Conservation (phyloP, 768 basidiomycete genomes). For the Xerocomellus chrysenteron region DNA sequence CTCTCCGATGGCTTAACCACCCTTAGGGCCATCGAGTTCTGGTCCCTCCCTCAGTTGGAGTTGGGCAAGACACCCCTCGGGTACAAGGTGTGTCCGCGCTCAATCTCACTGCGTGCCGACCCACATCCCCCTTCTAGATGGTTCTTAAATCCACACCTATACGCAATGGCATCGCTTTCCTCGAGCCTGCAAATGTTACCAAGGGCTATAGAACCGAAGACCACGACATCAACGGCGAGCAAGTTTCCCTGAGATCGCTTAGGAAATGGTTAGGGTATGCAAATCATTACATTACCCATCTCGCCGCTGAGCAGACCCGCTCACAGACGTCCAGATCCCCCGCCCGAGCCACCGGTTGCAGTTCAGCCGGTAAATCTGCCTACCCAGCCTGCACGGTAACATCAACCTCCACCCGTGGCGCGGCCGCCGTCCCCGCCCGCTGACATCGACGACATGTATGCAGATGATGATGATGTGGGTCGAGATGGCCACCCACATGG, state of each 20-base stretch:
- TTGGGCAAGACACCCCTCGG: slow-evolving; percentile 80
- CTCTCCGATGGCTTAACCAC: slow-evolving; percentile 74
- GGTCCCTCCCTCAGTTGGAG: slow-evolving; percentile 57
- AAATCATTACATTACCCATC: not conserved
- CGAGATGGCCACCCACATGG: slow-evolving; percentile 23
- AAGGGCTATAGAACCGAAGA: slow-evolving; percentile 66
- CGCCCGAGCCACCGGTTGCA: slow-evolving; percentile 8
- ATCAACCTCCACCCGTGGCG: slow-evolving; percentile 6
- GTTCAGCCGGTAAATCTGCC: slow-evolving; percentile 9
- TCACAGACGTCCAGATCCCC: slow-evolving; percentile 28
- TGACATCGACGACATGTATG: slow-evolving; percentile 25
- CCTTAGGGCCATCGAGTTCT: slow-evolving; percentile 79
- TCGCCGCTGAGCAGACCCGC: not conserved
- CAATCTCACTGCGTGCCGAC: not conserved
- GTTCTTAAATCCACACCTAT: slow-evolving; percentile 67
- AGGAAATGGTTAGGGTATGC: slow-evolving; percentile 66
- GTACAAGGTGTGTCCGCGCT: slow-evolving; percentile 60
- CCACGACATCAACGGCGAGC: slow-evolving; percentile 55
- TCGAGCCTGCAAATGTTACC: slow-evolving; percentile 66
- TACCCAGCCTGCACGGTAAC: slow-evolving; percentile 16
- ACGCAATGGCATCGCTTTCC: slow-evolving; percentile 69
- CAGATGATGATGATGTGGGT: slow-evolving; percentile 30
- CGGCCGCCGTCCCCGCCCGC: slow-evolving; percentile 12
- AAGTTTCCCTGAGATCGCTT: slow-evolving; percentile 61
- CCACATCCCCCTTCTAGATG: slow-evolving; percentile 46